Base-by-base conservation (phyloP, 2,329 filamentous ascomycete genomes). In the Emmonsiellopsis sp. region DNA sequence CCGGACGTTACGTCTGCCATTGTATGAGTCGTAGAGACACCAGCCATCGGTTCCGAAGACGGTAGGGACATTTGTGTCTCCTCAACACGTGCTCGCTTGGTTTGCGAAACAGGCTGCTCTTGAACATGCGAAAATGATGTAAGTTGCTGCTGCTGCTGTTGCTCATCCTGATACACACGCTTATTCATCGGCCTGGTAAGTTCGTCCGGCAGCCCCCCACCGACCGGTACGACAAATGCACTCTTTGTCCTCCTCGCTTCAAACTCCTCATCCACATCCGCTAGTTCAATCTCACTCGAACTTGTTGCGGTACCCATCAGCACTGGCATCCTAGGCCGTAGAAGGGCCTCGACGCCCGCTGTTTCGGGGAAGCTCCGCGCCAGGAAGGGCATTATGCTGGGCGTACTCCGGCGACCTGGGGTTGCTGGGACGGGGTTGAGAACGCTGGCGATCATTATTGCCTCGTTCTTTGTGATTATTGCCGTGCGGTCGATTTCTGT, bases 331-430 rank as follows among this genome's bases (percentile, higher is more conserved):
- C 77, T 70, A 10, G 78, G 78, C 51, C 76, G 68, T 20, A 80
- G 75, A 53, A 96, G 67, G 8, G 86, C 79, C 69, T 96, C 91
- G 1, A 93, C 81, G 13, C 79, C 79, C 54, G 80, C 75, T 49
- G 85, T 80, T 9, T 77, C 67, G 0, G 83, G 76, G 62, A 83
- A 87, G 50, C 81, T 78, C 52, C 83, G 79, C 7, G 83, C 80
- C 30, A 96, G 73, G 62, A 95, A 87, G 0, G 92, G 91, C 47
- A 95, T 70, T 47, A 95, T 85, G 66, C 85, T 93, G 31, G 86
- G 78, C 56, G 83, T 81, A 50, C 81, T 79, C 40, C 72, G 74
- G 58, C 81, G 76, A 42, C 84, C 80, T 65, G 83, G 78, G 63
- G 80, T 74, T 63, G 83, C 75, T 57, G 82, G 73, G 68, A 84